These are phyloP conservation scores for Saccharomyces kudriavzevii DNA, from an alignment of 805 yeast genomes.

Conservation along the genomic window DNA sequence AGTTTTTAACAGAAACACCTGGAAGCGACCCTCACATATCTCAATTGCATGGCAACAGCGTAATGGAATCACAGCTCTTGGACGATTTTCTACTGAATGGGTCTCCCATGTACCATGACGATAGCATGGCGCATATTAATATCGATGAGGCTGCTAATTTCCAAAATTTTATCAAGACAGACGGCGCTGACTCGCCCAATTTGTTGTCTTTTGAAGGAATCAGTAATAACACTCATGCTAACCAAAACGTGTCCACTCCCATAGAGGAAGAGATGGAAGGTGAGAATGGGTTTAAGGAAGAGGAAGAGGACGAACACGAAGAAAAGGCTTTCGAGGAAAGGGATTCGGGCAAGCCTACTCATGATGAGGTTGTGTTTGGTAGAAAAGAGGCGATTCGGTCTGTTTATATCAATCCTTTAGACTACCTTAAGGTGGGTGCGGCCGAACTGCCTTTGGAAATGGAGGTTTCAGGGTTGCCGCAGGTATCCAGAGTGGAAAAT, in stretches of 20 bases:
- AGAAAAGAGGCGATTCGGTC: conserved; percentile 16
- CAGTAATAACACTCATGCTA: not conserved
- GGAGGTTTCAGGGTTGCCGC: conserved; percentile 57
- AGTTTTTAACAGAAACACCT: not conserved
- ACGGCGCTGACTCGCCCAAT: conserved; percentile 6
- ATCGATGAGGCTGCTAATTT: conserved; percentile 17
- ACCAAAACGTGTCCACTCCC: not conserved
- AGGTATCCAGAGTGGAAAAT: conserved; percentile 86
- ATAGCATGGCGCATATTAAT: not conserved
- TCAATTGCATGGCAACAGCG: not conserved
- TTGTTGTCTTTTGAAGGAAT: not conserved
- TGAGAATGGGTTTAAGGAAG: not conserved
- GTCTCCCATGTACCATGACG: not conserved
- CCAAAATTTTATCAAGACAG: conserved; percentile 19
- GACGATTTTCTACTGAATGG: conserved; percentile 16
- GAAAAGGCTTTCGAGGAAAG: not conserved
- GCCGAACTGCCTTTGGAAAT: conserved; percentile 37
- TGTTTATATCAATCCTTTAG: conserved; percentile 19
- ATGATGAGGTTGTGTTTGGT: conserved; percentile 13
- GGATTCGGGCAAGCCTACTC: not conserved
- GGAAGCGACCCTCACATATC: not conserved
- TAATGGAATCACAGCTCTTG: conserved; percentile 19
- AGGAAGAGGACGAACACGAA: not conserved
- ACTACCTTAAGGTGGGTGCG: conserved; percentile 15
- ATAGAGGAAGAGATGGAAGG: not conserved